Base-by-base conservation (phyloP, 495 filamentous ascomycete species). In the Podospora sp. region DNA sequence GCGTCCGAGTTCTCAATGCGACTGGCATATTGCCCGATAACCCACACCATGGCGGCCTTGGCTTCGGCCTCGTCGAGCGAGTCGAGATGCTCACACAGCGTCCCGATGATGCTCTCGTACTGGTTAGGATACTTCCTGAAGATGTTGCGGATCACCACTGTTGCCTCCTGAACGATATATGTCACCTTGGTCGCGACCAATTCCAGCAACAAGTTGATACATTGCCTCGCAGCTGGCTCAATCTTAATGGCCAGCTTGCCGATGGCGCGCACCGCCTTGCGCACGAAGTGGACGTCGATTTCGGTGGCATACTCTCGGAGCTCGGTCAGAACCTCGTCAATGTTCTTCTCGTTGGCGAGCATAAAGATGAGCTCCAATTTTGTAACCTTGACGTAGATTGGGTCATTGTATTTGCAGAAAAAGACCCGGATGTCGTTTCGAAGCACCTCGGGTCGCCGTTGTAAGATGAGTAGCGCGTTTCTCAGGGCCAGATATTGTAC, bases 141-240 rank as follows among this genome's bases (percentile, higher is more conserved):
- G 74, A 99, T 98, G 77, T 99, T 98, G 69, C 93, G 90, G 73
- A 99, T 99, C 21, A 99, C 95, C 25, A 99, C 95, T 0, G 96
- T 99, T n/a, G 95, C 95, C 80, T 99, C 95, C 78, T 99, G 95
- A 6, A 99, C 95, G 62, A 99, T 98, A 76, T 99, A 99, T n/a
- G 92, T 93, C 57, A 99, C 92, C 79, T 98, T 98, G n/a, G 95
- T 97, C 22, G 93, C 88, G 14, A 99, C 95, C 24, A 99, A 85
- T 59, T 97, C 93, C 29, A 99, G 86, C 0, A 99, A 83, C 8
- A 93, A 90, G 71, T 94, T 91, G 73, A 99, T 98, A 79, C 95
- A 99, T 52, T 89, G 86, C 70, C 87, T 86, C 6, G 94, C 92
- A 1, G 96, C 92, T 2, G 95, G 92, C 78, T 97, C 94, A 68